A percentile compares a stretch with the other conserved stretches of the same genome.
Conservation (phyloP, 352 stramenopile genomes). For the Phytopythium litorale region DNA sequence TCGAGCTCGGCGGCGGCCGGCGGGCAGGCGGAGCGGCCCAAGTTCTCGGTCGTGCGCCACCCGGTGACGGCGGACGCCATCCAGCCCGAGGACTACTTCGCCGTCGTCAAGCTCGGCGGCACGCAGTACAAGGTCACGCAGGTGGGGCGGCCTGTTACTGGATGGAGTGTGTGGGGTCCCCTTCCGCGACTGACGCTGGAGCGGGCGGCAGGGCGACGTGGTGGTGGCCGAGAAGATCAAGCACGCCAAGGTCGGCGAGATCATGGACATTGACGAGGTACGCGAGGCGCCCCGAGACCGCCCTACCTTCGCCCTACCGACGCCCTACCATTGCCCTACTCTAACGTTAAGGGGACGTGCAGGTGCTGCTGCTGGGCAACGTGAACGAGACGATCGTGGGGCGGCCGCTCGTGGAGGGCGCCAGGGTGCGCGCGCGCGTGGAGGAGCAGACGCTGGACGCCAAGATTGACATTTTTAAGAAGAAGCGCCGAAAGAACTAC, state of each 20-base stretch:
- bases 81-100: slow-evolving; percentile 75
- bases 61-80: slow-evolving; percentile 63
- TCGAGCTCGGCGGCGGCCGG: slow-evolving; percentile 21
- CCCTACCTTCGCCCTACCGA: not conserved
- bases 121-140: slow-evolving; percentile 88
- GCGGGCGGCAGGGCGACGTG: slow-evolving; percentile 48
- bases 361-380: slow-evolving; percentile 73
- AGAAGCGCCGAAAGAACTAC: slow-evolving; percentile 90
- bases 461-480: slow-evolving; percentile 90
- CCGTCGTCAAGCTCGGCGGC: slow-evolving; percentile 76
- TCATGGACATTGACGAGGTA: slow-evolving; percentile 72
- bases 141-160: slow-evolving; percentile 10
- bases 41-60: slow-evolving; percentile 77
- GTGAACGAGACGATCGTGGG: slow-evolving; percentile 85
- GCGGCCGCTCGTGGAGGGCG: slow-evolving; percentile 60
- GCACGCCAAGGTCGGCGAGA: slow-evolving; percentile 79
- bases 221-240: slow-evolving; percentile 86
- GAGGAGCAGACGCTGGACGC: slow-evolving; percentile 86
- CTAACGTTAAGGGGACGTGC: slow-evolving; percentile 9
- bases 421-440: slow-evolving; percentile 72
- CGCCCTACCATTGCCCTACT: too few relatives aligned
- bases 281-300: not conserved
- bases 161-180: not conserved
- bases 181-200: not conserved
- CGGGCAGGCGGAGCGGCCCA: slow-evolving; percentile 16